Base-by-base conservation (phyloP, 768 basidiomycete genomes). In the Cystobasidiopsis lactophilus region DNA sequence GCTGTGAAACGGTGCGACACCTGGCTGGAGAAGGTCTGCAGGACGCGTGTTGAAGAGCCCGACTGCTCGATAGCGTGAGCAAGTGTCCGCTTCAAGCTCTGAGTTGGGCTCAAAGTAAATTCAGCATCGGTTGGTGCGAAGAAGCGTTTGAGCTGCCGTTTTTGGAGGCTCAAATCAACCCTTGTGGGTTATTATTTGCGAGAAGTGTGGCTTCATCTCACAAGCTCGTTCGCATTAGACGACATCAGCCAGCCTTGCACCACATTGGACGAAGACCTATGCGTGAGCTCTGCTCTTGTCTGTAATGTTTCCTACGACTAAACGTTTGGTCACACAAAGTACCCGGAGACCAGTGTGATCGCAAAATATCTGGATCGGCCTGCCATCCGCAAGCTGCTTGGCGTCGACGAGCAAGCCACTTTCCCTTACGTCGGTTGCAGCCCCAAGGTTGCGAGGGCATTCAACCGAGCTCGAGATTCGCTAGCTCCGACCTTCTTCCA, bases 21-120 rank as follows among this genome's bases (percentile, higher is more conserved):
- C 5, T 52, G 51, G 51, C 51, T 52, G 14, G 31, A 24, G 5
- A 52, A 45, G 33, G 51, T 45, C 41, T 52, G 51, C 40, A 24
- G 50, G 26, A 23, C 35, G 11, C 19, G 21, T 43, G n/a, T 7
- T 16, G 33, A 35, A 35, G 33, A 35, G 33, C 33, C 33, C 9
- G 33, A 35, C 16, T 35, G 33, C 33, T 7, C 33, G 9, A 35
- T 35, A 35, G 33, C 33, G 33, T 35, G 16, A 7, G 33, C 33
- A 16, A 7, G 7, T 16, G 7, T 7, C 33, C 33, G 16, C 16
- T 35, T 16, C n/a, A n/a, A n/a, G n/a, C 33, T 35, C 16, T 35
- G 33, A 7, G 7, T 7, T 16, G 9, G 16, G 7, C 16, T 16
- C 16, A 16, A 35, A 16, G 9, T 35, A 7, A 35, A 7, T 7